These are phyloP conservation scores for Metschnikowia anglica DNA, from an alignment of 805 yeast species.

Conservation along the genomic window DNA sequence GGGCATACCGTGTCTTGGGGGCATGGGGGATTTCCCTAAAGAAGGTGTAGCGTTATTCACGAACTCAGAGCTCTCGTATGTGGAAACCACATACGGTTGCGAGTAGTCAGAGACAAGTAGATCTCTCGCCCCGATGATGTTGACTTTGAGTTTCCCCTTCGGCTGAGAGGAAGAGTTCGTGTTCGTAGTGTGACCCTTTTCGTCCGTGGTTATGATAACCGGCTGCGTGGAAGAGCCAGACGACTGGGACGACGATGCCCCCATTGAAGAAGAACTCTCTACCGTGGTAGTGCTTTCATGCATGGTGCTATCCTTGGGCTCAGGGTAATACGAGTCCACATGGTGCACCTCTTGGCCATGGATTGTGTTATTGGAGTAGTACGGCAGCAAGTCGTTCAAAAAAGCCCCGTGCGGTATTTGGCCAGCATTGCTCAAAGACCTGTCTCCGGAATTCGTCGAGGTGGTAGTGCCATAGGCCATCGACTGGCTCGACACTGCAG, in stretches of 20 bases:
- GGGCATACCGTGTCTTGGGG: constrained; percentile 18
- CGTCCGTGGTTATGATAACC: constrained; percentile 42
- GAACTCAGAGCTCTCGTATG: constrained; percentile 88
- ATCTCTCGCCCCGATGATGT: constrained; percentile 75
- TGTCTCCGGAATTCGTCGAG: constrained; percentile 7
- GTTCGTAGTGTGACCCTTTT: constrained; percentile 36
- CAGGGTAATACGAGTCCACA: constrained; percentile 24
- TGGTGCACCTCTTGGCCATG: constrained; percentile 9
- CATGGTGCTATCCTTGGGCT: constrained; percentile 3
- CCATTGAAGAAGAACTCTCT: neutral
- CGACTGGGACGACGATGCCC: constrained; percentile 10
- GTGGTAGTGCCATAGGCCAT: constrained; percentile 68
- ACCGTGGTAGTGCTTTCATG: too few relatives aligned
- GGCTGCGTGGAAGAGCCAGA: constrained; percentile 21
- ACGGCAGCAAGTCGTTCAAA: constrained; percentile 21
- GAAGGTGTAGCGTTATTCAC: constrained; percentile 78
- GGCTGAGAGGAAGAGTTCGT: constrained; percentile 44
- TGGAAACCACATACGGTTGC: constrained; percentile 86
- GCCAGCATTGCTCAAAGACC: neutral
- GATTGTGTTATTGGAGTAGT: constrained; percentile 18
- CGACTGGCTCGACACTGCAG: constrained; percentile 61
- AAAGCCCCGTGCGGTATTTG: constrained; percentile 6
- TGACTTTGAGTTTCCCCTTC: constrained; percentile 79
- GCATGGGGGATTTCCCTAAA: constrained; percentile 31
- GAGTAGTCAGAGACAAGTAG: constrained; percentile 56